Percentiles rank a stretch among this genome's conserved stretches.
Conservation (phyloP, 2,329 filamentous ascomycete species). For the Pseudogymnoascus sp. region DNA sequence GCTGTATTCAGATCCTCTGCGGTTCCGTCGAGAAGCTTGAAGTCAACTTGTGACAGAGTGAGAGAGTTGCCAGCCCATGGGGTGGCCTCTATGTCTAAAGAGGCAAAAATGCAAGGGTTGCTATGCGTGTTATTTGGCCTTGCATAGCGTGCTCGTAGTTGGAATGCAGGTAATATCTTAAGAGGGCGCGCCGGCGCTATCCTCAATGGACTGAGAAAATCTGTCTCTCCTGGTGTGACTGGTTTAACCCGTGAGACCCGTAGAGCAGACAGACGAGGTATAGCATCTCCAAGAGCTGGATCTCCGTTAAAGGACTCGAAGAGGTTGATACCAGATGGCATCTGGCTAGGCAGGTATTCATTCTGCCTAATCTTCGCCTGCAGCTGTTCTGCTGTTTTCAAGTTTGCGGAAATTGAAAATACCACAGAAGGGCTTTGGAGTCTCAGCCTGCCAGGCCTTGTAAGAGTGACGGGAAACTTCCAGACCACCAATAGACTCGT, state of each 20-base stretch:
- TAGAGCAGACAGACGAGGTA: conserved; percentile 64
- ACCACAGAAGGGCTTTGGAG: conserved; percentile 60
- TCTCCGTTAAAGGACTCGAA: conserved; percentile 66
- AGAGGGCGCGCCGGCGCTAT: conserved; percentile 57
- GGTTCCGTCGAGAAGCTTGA: conserved; percentile 50
- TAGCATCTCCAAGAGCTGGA: conserved; percentile 48
- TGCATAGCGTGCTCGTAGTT: conserved; percentile 66
- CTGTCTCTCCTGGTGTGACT: conserved; percentile 51
- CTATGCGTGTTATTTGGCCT: conserved; percentile 50
- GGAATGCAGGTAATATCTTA: conserved; percentile 60
- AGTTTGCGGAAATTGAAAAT: conserved; percentile 54
- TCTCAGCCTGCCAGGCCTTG: conserved; percentile 51
- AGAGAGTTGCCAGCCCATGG: conserved; percentile 61
- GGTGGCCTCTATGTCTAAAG: conserved; percentile 68
- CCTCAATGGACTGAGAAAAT: conserved; percentile 56
- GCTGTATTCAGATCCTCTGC: conserved; percentile 50
- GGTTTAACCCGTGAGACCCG: conserved; percentile 69
- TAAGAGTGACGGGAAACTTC: conserved; percentile 53
- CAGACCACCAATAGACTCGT: conserved; percentile 49
- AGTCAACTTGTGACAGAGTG: conserved; percentile 50
- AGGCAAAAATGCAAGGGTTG: conserved; percentile 56
- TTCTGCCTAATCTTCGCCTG: conserved; percentile 38
- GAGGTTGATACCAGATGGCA: conserved; percentile 67
- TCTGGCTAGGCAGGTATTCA: conserved; percentile 62
- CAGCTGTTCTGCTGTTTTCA: conserved; percentile 45